Conservation (phyloP, 1,284 basidiomycete species). For the Sanguinoderma infundibulare region DNA sequence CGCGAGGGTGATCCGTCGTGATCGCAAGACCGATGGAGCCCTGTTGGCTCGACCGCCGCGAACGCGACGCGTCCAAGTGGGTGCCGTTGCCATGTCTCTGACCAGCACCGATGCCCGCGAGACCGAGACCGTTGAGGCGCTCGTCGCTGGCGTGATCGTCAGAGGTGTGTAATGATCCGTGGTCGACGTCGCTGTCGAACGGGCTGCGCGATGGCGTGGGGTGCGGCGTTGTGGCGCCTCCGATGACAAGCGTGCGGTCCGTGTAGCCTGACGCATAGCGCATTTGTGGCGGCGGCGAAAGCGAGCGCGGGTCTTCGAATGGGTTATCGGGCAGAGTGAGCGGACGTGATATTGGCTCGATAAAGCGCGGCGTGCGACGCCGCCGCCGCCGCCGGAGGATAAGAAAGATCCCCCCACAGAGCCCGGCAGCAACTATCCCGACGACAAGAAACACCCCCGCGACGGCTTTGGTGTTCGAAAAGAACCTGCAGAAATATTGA, state of each 20-base stretch:
- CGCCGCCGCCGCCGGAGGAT: constrained; percentile 44
- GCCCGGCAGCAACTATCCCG: constrained; percentile 44
- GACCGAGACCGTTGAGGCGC: constrained; percentile 13
- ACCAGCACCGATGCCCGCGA: constrained; percentile 28
- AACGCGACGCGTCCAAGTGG: constrained; percentile 8
- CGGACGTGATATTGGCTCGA: constrained; percentile 41
- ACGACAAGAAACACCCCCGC: constrained; percentile 60
- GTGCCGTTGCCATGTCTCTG: constrained; percentile 5
- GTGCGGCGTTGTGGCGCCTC: constrained; percentile 1
- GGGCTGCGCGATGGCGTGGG: constrained; percentile 17
- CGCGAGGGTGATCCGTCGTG: constrained; percentile 22
- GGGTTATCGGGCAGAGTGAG: constrained; percentile 34
- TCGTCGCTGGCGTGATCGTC: constrained; percentile 4
- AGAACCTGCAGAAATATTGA: constrained; percentile 45
- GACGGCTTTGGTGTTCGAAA: constrained; percentile 56
- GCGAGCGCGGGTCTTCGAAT: constrained; percentile 32
- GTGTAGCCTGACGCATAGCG: constrained; percentile 23
- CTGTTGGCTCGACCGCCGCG: constrained; percentile 20
- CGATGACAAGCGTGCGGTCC: constrained; percentile 25
- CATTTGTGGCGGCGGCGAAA: constrained; percentile 21
- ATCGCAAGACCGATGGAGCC: constrained; percentile 25
- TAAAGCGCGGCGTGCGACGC: constrained; percentile 34
- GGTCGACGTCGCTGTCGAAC: constrained; percentile 26
- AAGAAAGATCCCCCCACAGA: constrained; percentile 39
- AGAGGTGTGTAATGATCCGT: not conserved